Base-by-base conservation (phyloP, 192 early-diverging fungal genomes). In the Coemansia aciculifera region DNA sequence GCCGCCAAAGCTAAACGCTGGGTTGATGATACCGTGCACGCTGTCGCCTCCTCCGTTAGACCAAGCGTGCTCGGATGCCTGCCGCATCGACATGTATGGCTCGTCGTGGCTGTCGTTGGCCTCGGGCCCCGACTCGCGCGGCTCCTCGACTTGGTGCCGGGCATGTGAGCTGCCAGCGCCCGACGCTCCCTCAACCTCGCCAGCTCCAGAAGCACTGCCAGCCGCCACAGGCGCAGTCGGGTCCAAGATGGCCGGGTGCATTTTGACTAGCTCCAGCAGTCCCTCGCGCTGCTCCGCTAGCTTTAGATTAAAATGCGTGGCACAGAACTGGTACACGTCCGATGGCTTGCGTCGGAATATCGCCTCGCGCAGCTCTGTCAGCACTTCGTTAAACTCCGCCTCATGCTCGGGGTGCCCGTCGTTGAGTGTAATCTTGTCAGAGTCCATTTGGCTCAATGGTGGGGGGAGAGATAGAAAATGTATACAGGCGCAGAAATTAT, bases 241-340 rank as follows among this genome's bases (percentile, higher is more conserved):
- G 57, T 75, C 81, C 24, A 80, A 71, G 48, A 81, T 72, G 6
- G 61, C 44, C 13, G 78, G 81, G 39, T 81, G 59, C 71, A 86
- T 79, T 44, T 86, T 73, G 36, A 72, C 74, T 24, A 84, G 66
- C 66, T 67, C 72, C 61, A 81, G 40, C 31, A 81, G 80, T 11
- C 79, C 79, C 24, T 78, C 72, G 44, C 89, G 87, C 77, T 94
- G 92, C 71, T 95, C 93, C 1, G 86, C 86, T 40, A 98, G 80
- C 80, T 96, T 95, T 37, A 86, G 76, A 75, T 92, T 86, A 76
- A 98, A 98, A 74, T 91, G 94, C 63, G 90, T 86, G 24, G 95
- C 91, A 78, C 95, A 96, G 79, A 95, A 98, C 84, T 94, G 92
- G 74, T 92, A 88, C 56, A 96, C 89, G 82, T 98, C 96, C 42